Evolutionary conservation across 495 filamentous ascomycete species (phyloP), one percentile per base, ranked within the genome.

Genomic region (Trichocladium uniseriatum): DNA sequence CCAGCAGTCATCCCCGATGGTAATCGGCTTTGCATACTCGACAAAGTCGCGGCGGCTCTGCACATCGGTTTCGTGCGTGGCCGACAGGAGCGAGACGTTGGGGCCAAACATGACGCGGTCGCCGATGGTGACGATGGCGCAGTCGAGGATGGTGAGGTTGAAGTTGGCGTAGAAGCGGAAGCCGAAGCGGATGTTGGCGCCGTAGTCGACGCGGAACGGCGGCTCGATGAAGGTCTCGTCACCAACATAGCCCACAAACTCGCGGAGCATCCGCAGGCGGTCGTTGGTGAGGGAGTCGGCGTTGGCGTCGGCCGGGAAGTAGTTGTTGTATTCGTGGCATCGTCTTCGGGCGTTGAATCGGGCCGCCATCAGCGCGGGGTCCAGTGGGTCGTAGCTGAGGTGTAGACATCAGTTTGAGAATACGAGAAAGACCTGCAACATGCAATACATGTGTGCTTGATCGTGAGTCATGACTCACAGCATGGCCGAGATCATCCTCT

Each of bases 1-100:
- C 87, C 89, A 95, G 55, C 86, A 90, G 62, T 94, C 88, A 54
- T 91, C 84, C 2, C 80, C 43, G 44, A 51, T 53, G 14, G 34
- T 28, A 6, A 46, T 38, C 3, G 34, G 34, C 34, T 38, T 37
- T 14, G 69, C 72, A 49, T 63, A 72, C 46, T 70, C 69, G 38
- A 67, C 48, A 37, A 55, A 44, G 24, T 62, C 62, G 22, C 64
- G 49, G 24, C 73, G 65, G 38, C 54, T 53, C 48, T 64, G 55
- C 16, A 73, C 61, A 16, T 67, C 63, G 6, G 68, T 69, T 31
- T 73, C 66, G 49, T 78, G 74, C 22, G 68, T 74, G 0, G 67
- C 71, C 5, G 67, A 66, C 38, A 67, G 63, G 41, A 78, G 71
- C 3, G 61, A 64, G 1, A 74, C 70, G 49, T 61, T 64, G 3